These are phyloP conservation scores for Antrodiella citrinella DNA, from an alignment of 768 basidiomycete species.

Conservation along the genomic window DNA sequence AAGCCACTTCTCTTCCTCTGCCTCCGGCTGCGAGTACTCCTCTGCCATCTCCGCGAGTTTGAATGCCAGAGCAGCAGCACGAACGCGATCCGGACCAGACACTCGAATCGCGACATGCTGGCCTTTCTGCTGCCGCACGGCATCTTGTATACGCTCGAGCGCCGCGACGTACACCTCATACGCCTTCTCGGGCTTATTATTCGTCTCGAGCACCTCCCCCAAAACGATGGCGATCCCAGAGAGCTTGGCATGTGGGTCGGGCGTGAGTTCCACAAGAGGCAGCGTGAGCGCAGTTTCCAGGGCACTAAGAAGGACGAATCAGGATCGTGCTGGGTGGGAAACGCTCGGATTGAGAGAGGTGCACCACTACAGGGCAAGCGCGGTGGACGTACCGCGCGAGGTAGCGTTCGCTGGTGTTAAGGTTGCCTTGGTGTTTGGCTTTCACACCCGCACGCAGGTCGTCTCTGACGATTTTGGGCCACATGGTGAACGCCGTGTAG, in stretches of 20 bases:
- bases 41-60: conserved; percentile 37
- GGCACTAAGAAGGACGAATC: conserved; percentile 32
- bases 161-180: conserved; percentile 20
- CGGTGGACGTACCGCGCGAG: conserved; percentile 39
- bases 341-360: too few species aligned
- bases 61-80: conserved; percentile 35
- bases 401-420: conserved; percentile 40
- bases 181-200: conserved; percentile 24
- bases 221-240: conserved; percentile 60
- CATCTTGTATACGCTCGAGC: conserved; percentile 10
- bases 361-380: neutral
- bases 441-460: conserved; percentile 61
- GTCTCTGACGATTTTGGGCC: conserved; percentile 54
- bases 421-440: conserved; percentile 52
- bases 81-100: conserved; percentile 31
- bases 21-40: conserved; percentile 23
- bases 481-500: conserved; percentile 50
- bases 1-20: conserved; percentile 36
- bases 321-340: too few species aligned
- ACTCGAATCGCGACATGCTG: conserved; percentile 9
- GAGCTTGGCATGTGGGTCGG: conserved; percentile 53
- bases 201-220: conserved; percentile 45
- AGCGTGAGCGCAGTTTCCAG: conserved; percentile 45
- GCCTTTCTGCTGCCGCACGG: neutral
- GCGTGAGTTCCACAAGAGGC: conserved; percentile 25